A percentile compares a stretch with the other conserved stretches of the same genome.
Conservation (phyloP, 78 protist genomes). For the Planoprotostelium fungivorum region DNA sequence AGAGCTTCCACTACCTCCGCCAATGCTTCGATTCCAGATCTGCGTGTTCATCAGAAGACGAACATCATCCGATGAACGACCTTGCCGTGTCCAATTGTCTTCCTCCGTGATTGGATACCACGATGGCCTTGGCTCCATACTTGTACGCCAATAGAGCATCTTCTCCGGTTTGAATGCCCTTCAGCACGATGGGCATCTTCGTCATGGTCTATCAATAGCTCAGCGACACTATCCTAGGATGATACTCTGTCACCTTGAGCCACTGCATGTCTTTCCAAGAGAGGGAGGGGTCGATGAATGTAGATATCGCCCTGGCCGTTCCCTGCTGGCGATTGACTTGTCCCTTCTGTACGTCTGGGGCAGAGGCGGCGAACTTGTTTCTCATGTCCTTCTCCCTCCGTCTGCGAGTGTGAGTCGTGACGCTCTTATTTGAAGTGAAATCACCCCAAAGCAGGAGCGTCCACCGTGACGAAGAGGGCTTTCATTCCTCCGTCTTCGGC, state of each 20-base stretch:
- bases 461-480: slow-evolving; percentile 65
- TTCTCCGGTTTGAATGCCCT: slow-evolving; percentile 68
- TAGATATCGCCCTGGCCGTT: background rate
- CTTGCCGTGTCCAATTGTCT: slow-evolving; percentile 73
- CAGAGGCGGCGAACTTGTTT: background rate
- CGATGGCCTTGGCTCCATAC: slow-evolving; percentile 60
- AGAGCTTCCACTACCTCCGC: slow-evolving; percentile 45
- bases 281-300: slow-evolving; percentile 39
- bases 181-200: slow-evolving; percentile 62
- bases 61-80: too few relatives aligned
- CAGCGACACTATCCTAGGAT: too few relatives aligned
- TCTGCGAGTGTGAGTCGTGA: background rate
- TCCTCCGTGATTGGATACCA: slow-evolving; percentile 80
- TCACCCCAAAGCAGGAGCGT: slow-evolving; percentile 65
- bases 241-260: too few relatives aligned
- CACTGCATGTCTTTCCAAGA: slow-evolving; percentile 69
- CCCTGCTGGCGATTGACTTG: background rate
- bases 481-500: slow-evolving; percentile 58
- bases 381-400: background rate
- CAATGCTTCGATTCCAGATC: slow-evolving; percentile 46
- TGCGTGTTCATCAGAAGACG: background rate
- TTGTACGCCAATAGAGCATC: slow-evolving; percentile 67
- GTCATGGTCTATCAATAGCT: slow-evolving; percentile 35
- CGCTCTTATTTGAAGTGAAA: background rate
- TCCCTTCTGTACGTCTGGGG: background rate